A percentile compares a stretch with the other conserved stretches of the same genome.
phyloP scores from a whole-genome alignment of 108 stramenopile genomes.

The Pseudonitzschia delicatissima region DNA sequence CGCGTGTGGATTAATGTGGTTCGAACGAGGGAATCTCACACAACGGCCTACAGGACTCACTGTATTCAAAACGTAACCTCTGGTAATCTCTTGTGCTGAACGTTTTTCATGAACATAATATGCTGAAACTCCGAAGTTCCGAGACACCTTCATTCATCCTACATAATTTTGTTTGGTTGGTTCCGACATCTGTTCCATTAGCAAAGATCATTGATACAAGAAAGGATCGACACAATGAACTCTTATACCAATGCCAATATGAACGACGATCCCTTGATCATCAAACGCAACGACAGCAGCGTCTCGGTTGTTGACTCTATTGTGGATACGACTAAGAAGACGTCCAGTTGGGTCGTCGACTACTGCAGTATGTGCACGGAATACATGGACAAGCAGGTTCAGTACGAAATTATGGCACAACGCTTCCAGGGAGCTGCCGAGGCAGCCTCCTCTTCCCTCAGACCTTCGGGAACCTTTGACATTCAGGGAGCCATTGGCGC shows the following conservation, averaged over 20 bases:
- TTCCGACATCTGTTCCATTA: too few species aligned
- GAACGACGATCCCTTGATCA: neutral
- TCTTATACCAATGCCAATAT: neutral
- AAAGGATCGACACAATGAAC: too few species aligned
- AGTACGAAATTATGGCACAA: slow-evolving; percentile 25
- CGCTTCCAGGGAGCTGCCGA: neutral
- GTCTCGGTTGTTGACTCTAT: slow-evolving; percentile 4
- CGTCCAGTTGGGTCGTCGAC: slow-evolving; percentile 14
- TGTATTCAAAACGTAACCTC: neutral
- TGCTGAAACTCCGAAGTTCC: too few species aligned
- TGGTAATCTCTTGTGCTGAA: too few species aligned
- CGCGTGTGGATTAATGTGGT: neutral
- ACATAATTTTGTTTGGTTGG: too few species aligned
- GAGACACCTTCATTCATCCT: too few species aligned
- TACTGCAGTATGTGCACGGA: slow-evolving; percentile 31
- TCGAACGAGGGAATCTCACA: neutral
- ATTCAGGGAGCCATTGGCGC: neutral
- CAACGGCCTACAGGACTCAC: slow-evolving; percentile 1
- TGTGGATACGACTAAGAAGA: neutral
- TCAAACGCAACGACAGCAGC: neutral
- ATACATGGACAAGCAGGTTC: slow-evolving; percentile 39
- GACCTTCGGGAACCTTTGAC: slow-evolving; percentile 2
- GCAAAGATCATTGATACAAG: too few species aligned
- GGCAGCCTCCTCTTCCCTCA: neutral
- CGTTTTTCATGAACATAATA: too few species aligned